Evolutionary conservation across 179 eudicot species (phyloP), one percentile per base, ranked within the genome.

Genomic region (Beta corolliflora): DNA sequence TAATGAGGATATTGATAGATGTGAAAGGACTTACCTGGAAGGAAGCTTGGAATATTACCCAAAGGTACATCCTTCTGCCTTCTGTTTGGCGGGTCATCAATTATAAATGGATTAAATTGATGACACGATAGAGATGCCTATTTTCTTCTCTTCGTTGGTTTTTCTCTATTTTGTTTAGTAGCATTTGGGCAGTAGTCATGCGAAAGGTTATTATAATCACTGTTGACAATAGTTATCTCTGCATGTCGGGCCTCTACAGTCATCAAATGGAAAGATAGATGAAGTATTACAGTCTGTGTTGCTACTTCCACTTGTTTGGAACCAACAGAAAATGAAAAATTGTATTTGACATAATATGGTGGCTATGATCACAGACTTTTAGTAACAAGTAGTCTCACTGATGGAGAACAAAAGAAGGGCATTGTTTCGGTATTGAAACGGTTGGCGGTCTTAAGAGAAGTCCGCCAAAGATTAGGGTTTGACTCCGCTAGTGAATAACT

Each of bases 1-100:
- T 94, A 78, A 84, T 94, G 76, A 90, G 98, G 85, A 90, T 94
- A 85, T 77, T 94, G 81, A 85, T 94, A 80, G 98, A 94, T 82
- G 73, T 94, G 80, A 92, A 94, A 86, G 94, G 94, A 72, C 70
- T 94, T 84, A 88, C 79, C 81, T 94, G 97, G 97, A 87, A 86
- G 50, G 87, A 86, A 88, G 92, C 98, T 61, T 94, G 98, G 98
- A 84, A 73, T 75, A 91, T 94, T 59, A 93, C 98, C 55, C 88
- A 90, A 77, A 93, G 92, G 98, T 94, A 87, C 12, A 13, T 69
- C 23, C 21, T 69, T 15, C 25, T 46, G 70, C 79, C 50, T 19
- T 79, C 21, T 45, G 13, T 21, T 60, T 65, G 19, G 45, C 46
- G 19, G 64, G 25, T 60, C 64, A 60, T 19, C 23, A 25, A n/a